phyloP scores from a whole-genome alignment of 306 rosid species.

The Lathyrus sativus region DNA sequence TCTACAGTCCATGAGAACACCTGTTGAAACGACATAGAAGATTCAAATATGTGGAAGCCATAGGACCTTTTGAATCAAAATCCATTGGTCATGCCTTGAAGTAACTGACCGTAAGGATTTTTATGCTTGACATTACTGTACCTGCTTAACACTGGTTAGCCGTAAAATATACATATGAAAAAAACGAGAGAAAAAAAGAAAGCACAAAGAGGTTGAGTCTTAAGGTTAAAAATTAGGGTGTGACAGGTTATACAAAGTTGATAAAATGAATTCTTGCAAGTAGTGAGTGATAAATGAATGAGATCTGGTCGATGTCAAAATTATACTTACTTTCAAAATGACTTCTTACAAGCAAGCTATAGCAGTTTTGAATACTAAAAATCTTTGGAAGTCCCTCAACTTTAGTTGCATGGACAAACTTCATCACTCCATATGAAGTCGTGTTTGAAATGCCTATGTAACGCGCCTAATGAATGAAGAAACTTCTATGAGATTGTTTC shows the following conservation, averaged over 20 bases:
- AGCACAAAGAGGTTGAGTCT: too few species aligned
- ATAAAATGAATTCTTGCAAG: background rate
- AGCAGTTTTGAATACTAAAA: constrained; percentile 84
- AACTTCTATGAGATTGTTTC: background rate
- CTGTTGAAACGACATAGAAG: too few species aligned
- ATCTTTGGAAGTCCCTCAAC: constrained; percentile 87
- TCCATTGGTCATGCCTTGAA: too few species aligned
- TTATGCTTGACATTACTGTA: too few species aligned
- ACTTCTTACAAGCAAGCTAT: constrained; percentile 69
- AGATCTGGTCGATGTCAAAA: constrained; percentile 1
- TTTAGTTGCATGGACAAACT: constrained; percentile 82
- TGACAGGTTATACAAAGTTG: background rate
- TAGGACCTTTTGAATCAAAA: too few species aligned
- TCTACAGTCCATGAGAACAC: too few species aligned
- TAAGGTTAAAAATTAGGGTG: too few species aligned
- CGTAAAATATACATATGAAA: too few species aligned
- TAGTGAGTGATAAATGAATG: background rate
- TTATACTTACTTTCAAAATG: constrained; percentile 63
- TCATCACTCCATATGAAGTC: constrained; percentile 97
- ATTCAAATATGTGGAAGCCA: too few species aligned
- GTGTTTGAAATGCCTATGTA: constrained; percentile 89
- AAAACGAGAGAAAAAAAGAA: too few species aligned
- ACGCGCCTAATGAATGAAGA: constrained; percentile 79
- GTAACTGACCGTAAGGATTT: too few species aligned
- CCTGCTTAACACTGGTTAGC: too few species aligned